Base-by-base conservation (phyloP, 306 rosid genomes). In the Quercus parvula region DNA sequence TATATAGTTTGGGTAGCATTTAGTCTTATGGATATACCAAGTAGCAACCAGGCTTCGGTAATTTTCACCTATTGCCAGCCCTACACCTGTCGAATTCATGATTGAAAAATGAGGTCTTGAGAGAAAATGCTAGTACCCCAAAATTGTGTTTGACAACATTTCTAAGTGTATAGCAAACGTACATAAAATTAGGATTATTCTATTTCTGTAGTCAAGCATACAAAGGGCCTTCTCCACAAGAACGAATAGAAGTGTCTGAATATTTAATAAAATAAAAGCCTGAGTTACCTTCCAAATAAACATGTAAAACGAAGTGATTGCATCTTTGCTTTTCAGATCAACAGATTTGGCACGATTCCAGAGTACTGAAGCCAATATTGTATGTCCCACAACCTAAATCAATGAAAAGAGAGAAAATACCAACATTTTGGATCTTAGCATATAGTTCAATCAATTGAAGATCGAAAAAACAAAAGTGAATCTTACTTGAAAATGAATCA, bases 281-380 rank as follows among this genome's bases (percentile, higher is more conserved):
- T 4, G 4, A 15, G 17, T 79, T 88, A 95, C 99, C 99, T 91
- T 91, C 98, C 99, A 95, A 82, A 95, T 93, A 73, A 95, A 91
- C 99, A 95, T 95, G 86, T 95, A 95, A 80, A 92, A 95, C 59
- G 97, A 85, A 69, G 99, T 90, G 76, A 95, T 89, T 69, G 93
- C 92, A 78, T 90, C 89, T 90, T 95, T 95, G 91, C 87, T 95
- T 71, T 74, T 79, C 75, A 95, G 85, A 88, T 95, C 94, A 70
- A 91, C 91, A n/a, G 92, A 87, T 86, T 90, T 93, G 80, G 99
- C 98, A 44, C 56, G 92, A 81, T 33, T 84, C 92, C 92, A 90
- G 52, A 95, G 99, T 49, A 90, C 1, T 25, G 75, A 80, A 80
- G 92, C 99, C 82, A 92, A 84, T 76, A 78, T 73, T 38, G 82